A percentile compares a stretch with the other conserved stretches of the same genome.
These are phyloP conservation scores for Saccharomyces cerevisiae DNA, from an alignment of 805 yeast genomes.

Conservation along the genomic window DNA sequence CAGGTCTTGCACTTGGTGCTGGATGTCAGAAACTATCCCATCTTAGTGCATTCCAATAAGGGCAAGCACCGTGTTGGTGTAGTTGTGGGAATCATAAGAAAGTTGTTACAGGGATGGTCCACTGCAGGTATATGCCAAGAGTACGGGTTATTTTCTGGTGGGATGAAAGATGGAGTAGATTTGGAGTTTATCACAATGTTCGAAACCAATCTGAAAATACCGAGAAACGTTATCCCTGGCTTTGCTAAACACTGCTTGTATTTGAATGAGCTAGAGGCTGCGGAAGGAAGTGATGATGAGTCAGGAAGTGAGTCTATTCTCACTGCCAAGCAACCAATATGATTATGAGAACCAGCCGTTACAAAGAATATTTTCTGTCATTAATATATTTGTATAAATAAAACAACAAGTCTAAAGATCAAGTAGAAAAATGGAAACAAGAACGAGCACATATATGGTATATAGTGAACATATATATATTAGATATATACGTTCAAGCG, in stretches of 20 bases:
- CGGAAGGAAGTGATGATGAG: background rate
- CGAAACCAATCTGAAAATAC: conserved; percentile 50
- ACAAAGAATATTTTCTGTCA: background rate
- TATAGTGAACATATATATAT: background rate
- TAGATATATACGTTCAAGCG: conserved; percentile 44
- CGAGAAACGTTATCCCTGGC: conserved; percentile 45
- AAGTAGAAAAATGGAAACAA: background rate
- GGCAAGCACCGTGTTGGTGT: conserved; percentile 97
- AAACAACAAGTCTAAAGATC: background rate
- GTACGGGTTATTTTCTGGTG: conserved; percentile 85
- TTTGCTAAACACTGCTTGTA: conserved; percentile 39
- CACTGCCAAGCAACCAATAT: background rate
- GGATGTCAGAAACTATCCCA: conserved; percentile 70
- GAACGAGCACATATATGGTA: background rate
- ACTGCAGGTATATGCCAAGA: conserved; percentile 89
- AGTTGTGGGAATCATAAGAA: conserved; percentile 82
- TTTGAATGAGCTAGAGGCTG: background rate
- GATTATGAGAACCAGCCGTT: background rate
- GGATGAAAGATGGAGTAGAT: conserved; percentile 80
- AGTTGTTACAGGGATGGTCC: conserved; percentile 86
- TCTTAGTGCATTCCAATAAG: conserved; percentile 84
- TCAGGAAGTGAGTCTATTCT: background rate
- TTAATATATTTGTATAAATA: background rate
- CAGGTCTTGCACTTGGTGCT: conserved; percentile 48
- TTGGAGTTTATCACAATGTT: conserved; percentile 82